phyloP scores from a whole-genome alignment of 768 basidiomycete species.

The Tylopilus subfusipes region DNA sequence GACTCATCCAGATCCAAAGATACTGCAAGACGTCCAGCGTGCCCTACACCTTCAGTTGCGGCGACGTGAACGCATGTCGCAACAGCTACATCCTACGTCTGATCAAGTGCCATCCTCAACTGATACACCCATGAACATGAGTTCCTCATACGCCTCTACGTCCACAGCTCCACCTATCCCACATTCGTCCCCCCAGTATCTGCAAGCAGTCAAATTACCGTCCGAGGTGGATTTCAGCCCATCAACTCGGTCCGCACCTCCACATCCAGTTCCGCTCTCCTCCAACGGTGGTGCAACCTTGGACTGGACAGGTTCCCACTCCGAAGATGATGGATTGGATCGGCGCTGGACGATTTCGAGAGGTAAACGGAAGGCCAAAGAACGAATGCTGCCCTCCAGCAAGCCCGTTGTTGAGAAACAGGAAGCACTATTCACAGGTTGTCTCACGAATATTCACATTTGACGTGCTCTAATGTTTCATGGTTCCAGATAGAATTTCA shows the following conservation, averaged over 20 bases:
- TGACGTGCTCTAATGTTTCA: neutral
- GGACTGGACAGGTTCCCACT: slow-evolving; percentile 63
- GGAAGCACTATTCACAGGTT: slow-evolving; percentile 56
- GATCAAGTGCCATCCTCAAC: slow-evolving; percentile 23
- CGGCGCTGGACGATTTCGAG: slow-evolving; percentile 57
- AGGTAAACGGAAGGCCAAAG: slow-evolving; percentile 56
- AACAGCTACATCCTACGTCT: slow-evolving; percentile 18
- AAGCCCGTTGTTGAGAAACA: slow-evolving; percentile 53
- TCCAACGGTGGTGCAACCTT: slow-evolving; percentile 65
- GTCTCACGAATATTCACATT: slow-evolving; percentile 8
- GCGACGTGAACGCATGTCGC: slow-evolving; percentile 57
- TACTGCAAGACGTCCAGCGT: slow-evolving; percentile 76
- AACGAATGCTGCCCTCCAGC: slow-evolving; percentile 40
- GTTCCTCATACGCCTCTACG: slow-evolving; percentile 31
- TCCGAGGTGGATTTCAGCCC: slow-evolving; percentile 71
- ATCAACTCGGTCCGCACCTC: slow-evolving; percentile 44
- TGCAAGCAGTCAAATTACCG: slow-evolving; percentile 16
- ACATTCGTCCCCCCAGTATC: slow-evolving; percentile 21
- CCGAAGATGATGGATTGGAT: slow-evolving; percentile 57
- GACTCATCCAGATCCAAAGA: slow-evolving; percentile 58
- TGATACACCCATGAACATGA: slow-evolving; percentile 26
- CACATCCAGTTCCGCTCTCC: slow-evolving; percentile 68
- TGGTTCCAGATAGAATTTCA: slow-evolving; percentile 50
- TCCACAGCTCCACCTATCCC: slow-evolving; percentile 19
- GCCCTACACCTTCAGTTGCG: slow-evolving; percentile 71